These are phyloP conservation scores for Kodamaea restingae DNA, from an alignment of 805 yeast species.

Conservation along the genomic window DNA sequence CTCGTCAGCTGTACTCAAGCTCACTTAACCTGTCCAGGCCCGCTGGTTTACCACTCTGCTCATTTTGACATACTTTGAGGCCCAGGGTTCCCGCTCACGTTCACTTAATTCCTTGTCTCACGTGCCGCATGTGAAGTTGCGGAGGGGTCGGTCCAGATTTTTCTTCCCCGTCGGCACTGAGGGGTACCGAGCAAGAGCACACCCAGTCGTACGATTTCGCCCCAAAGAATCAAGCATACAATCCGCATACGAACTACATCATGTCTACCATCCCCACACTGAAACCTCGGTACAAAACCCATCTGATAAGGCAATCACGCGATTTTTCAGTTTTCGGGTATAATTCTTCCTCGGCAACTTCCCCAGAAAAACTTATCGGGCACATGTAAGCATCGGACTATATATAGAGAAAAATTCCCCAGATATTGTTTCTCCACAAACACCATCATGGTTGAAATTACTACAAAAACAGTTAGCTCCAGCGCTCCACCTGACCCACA, in stretches of 20 bases:
- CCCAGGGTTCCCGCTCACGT: not conserved
- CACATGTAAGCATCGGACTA: slow-evolving; percentile 8
- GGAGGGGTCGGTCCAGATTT: not conserved
- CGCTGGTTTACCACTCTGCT: no score
- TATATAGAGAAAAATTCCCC: slow-evolving; percentile 7
- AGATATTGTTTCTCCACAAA: slow-evolving; percentile 2
- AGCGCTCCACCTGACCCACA: slow-evolving; percentile 28
- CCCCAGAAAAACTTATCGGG: slow-evolving; percentile 3
- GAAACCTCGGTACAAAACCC: no score
- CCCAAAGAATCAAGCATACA: no score
- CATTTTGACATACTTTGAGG: no score
- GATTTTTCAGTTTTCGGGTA: not conserved
- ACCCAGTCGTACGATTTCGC: not conserved
- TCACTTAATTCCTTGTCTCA: not conserved
- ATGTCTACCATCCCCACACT: no score
- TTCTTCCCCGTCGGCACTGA: not conserved
- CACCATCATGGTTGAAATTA: slow-evolving; percentile 8
- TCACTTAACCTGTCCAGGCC: no score
- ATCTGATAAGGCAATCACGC: not conserved
- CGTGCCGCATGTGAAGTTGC: slow-evolving; percentile 4
- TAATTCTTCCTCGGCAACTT: slow-evolving; percentile 6
- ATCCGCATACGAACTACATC: no score
- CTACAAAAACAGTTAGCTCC: slow-evolving; percentile 10
- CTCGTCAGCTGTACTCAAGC: no score
- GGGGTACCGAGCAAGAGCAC: not conserved